Base-by-base conservation (phyloP, 139 green algal species). In the Volvox africanus region DNA sequence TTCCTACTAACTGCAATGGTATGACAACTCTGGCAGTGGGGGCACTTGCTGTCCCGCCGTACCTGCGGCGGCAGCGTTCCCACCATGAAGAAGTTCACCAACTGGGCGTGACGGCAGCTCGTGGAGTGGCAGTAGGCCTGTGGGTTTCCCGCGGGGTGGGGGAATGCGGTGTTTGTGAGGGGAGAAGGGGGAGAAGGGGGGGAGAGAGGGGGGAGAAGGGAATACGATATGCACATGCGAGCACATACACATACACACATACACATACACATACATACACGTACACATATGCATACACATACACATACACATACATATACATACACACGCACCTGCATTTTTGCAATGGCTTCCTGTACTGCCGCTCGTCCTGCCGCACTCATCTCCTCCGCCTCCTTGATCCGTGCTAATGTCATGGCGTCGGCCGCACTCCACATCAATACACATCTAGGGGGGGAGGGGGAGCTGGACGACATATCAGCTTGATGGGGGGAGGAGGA, bases 351-450 rank as follows among this genome's bases (percentile, higher is more conserved):
- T 1, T 69, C 33, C 11, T 82, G 55, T 32, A 88, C 0, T 16
- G 76, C 32, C 24, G 86, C 80, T 12, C 44, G 35, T 5, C 75
- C 87, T 62, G 80, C 67, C 32, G 75, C 83, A 65, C 86, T 88
- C 35, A 90, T 67, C 11, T 35, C 73, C 44, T 85, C 82, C 1
- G 33, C 14, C 55, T 88, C 82, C 32, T 80, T 69, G 86, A 95
- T 92, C 35, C 88, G 61, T 2, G 87, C 75, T 21, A 93, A 90
- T 30, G 93, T 94, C 80, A 83, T 61, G 9, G 89, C 91, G 83
- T 96, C 93, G 22, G 35, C 86, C 5, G 88, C 61, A n/a, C 44
- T 81, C 94, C 94, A 97, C 68, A 95, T 75, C 81, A 96, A 87
- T 50, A 86, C 68, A 90, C 95, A 97, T 50, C 86, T 90, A 30